Evolutionary conservation across 1,284 basidiomycete species (phyloP).

Genomic region (Gomphus sp.): DNA sequence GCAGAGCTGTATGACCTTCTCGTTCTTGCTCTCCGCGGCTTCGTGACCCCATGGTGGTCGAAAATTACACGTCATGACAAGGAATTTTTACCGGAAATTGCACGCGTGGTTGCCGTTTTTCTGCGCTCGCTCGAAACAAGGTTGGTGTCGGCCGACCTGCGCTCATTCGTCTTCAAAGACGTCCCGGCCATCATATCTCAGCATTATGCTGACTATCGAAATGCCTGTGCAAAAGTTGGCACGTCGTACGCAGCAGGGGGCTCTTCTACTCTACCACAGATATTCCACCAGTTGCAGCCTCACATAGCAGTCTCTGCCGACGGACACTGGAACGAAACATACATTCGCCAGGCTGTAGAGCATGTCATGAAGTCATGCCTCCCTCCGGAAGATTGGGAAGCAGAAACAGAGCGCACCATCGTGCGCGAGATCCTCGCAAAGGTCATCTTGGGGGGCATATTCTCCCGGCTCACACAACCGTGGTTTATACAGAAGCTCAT

Average conservation of each 20-base stretch:
- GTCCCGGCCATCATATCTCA: conserved; percentile 56
- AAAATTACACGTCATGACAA: conserved; percentile 75
- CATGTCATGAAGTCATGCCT: conserved; percentile 57
- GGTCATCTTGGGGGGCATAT: conserved; percentile 52
- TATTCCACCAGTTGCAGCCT: conserved; percentile 72
- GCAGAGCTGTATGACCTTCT: conserved; percentile 69
- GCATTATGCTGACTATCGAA: conserved; percentile 68
- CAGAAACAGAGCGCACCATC: conserved; percentile 65
- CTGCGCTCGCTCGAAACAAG: conserved; percentile 53
- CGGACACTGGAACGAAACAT: conserved; percentile 58
- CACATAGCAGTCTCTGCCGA: conserved; percentile 67
- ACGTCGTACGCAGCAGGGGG: conserved; percentile 63
- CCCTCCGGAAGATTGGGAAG: conserved; percentile 57
- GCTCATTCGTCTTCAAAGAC: conserved; percentile 48
- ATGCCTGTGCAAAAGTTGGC: conserved; percentile 47
- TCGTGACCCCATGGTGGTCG: conserved; percentile 75
- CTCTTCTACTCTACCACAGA: conserved; percentile 43
- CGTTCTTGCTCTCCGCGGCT: conserved; percentile 66
- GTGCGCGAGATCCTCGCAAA: conserved; percentile 71
- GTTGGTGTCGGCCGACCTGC: conserved; percentile 42
- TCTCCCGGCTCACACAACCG: conserved; percentile 65
- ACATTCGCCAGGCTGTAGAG: conserved; percentile 69
- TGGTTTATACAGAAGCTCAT: conserved; percentile 71
- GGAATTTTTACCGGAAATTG: conserved; percentile 66
- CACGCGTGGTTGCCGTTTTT: conserved; percentile 47